Percentiles rank a stretch among this genome's conserved stretches.
phyloP scores from a whole-genome alignment of 179 eudicot species.

The Silene noctiflora region DNA sequence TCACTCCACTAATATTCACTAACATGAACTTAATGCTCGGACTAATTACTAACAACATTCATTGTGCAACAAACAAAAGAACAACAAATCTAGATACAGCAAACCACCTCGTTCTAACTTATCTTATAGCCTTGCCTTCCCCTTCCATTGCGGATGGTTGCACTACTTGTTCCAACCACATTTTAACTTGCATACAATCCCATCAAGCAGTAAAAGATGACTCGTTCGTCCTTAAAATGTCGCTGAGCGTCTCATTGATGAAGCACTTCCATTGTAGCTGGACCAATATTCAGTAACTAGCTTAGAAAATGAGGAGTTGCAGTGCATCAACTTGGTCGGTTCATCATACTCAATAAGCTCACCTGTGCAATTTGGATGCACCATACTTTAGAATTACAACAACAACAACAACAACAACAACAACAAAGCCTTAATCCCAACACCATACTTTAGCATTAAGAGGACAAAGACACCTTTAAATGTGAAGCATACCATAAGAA shows the following conservation, averaged over 20 bases:
- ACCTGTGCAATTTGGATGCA: conserved; percentile 35
- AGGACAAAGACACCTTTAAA: neutral
- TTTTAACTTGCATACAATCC: neutral
- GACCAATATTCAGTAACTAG: conserved; percentile 69
- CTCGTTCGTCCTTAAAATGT: neutral
- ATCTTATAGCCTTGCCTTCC: neutral
- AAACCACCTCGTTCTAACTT: neutral
- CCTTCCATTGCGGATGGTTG: neutral
- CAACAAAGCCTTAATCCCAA: too few species aligned
- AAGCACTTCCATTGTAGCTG: conserved; percentile 35
- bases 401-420: too few species aligned
- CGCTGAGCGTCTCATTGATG: neutral
- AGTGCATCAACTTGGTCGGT: conserved; percentile 49
- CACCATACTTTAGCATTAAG: neutral
- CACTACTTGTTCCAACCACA: neutral
- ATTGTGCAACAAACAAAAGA: neutral
- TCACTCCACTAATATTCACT: neutral
- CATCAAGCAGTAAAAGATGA: too few species aligned
- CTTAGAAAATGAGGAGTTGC: conserved; percentile 42
- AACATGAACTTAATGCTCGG: neutral
- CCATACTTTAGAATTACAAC: neutral
- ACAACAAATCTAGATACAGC: neutral
- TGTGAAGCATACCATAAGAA: conserved; percentile 24
- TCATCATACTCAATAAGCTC: conserved; percentile 54
- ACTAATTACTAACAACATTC: neutral